These are phyloP conservation scores for Sporisorium graminicola DNA, from an alignment of 1,284 basidiomycete genomes.

Conservation along the genomic window DNA sequence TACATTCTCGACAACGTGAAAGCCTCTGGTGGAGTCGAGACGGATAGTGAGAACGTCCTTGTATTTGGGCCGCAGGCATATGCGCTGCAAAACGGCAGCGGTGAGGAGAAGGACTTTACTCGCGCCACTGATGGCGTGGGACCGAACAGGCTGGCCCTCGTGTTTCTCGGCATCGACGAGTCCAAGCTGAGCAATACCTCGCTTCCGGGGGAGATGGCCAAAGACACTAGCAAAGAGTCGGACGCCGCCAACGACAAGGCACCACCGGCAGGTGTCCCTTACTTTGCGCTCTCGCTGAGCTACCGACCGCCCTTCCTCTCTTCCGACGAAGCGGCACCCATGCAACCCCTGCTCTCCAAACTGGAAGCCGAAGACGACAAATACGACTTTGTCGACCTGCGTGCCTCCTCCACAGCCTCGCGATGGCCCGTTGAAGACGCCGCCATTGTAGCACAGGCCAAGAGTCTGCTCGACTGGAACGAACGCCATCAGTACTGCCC, in stretches of 20 bases:
- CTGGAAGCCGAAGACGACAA: conserved; percentile 18
- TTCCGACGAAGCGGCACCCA: conserved; percentile 17
- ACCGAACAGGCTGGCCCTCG: conserved; percentile 52
- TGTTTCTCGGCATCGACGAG: conserved; percentile 65
- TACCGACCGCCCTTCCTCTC: conserved; percentile 33
- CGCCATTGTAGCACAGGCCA: conserved; percentile 60
- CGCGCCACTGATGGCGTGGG: conserved; percentile 53
- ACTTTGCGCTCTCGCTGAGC: conserved; percentile 66
- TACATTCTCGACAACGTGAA: conserved; percentile 50
- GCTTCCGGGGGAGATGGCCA: conserved; percentile 48
- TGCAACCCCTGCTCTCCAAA: conserved; percentile 33
- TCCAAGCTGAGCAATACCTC: conserved; percentile 12
- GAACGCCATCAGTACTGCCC: conserved; percentile 80
- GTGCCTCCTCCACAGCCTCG: conserved; percentile 49
- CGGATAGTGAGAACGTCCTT: conserved; percentile 7
- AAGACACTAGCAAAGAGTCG: conserved; percentile 6
- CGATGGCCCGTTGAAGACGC: conserved; percentile 54
- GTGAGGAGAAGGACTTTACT: conserved; percentile 36
- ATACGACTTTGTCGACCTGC: conserved; percentile 64
- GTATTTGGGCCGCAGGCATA: conserved; percentile 62
- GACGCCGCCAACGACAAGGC: conserved; percentile 12
- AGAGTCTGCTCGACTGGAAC: conserved; percentile 66
- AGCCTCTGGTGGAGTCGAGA: conserved; percentile 27
- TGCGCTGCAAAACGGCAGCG: conserved; percentile 25
- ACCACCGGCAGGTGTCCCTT: conserved; percentile 56